phyloP scores from a whole-genome alignment of 768 basidiomycete genomes.

The Russula olivacea region DNA sequence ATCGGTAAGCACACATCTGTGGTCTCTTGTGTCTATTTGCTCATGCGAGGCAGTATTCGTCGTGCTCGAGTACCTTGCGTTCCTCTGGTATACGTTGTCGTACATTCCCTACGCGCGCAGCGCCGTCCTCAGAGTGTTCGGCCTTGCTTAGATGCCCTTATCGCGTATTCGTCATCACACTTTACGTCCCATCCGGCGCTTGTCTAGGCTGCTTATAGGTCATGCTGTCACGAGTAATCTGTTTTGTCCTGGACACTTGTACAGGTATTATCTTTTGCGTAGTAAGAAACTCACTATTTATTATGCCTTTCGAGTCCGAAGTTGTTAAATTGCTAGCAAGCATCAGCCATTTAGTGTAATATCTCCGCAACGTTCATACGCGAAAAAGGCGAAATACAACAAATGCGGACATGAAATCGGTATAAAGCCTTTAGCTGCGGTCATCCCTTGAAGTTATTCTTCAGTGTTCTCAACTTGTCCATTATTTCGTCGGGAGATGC shows the following conservation, averaged over 20 bases:
- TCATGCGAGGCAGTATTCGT: constrained; percentile 56
- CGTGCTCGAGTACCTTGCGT: constrained; percentile 85
- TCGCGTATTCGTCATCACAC: not conserved
- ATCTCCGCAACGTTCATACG: not conserved
- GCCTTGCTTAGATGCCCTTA: constrained; percentile 30
- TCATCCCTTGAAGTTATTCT: constrained; percentile 78
- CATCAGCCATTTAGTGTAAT: not conserved
- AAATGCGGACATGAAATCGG: not conserved
- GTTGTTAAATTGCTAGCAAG: not conserved
- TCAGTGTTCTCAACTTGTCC: constrained; percentile 69
- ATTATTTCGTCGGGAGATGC: constrained; percentile 57
- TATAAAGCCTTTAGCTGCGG: not conserved
- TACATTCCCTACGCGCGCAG: constrained; percentile 90
- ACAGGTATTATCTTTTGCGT: not conserved
- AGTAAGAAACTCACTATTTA: constrained; percentile 7
- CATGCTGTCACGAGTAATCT: constrained; percentile 17
- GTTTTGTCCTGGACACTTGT: not conserved
- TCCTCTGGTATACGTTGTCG: constrained; percentile 80
- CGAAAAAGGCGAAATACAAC: not conserved
- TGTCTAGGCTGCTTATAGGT: not conserved
- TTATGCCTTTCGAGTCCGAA: not conserved
- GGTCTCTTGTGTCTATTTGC: not conserved
- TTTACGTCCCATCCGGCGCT: not conserved
- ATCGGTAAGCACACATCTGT: constrained; percentile 45
- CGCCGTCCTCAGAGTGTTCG: constrained; percentile 62